Conservation (phyloP, 768 basidiomycete species). For the Leccinum uliginosum region DNA sequence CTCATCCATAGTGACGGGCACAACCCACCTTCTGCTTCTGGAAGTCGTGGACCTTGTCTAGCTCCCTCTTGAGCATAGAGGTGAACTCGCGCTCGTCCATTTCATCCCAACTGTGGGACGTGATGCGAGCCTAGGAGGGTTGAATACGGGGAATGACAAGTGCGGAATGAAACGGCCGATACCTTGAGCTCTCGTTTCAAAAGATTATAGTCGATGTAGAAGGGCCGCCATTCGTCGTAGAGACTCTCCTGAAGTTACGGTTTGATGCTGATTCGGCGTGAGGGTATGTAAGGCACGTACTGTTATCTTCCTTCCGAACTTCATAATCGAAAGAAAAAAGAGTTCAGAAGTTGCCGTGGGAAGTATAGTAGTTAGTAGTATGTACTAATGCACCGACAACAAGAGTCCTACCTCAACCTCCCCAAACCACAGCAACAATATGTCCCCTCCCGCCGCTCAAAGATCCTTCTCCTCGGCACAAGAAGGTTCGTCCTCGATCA, state of each 20-base stretch:
- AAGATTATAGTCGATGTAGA: slow-evolving; percentile 85
- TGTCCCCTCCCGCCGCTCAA: slow-evolving; percentile 41
- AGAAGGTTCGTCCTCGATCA: slow-evolving; percentile 43
- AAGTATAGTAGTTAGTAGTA: no score
- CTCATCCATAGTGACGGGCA: not conserved
- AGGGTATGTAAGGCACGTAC: slow-evolving; percentile 32
- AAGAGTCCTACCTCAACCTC: slow-evolving; percentile 12
- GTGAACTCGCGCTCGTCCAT: slow-evolving; percentile 83
- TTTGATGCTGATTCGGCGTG: not conserved
- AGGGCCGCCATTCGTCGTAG: slow-evolving; percentile 87
- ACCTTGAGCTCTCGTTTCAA: slow-evolving; percentile 92
- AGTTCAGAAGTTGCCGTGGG: no score
- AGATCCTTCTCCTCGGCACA: slow-evolving; percentile 69
- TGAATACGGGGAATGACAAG: not conserved
- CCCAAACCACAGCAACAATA: slow-evolving; percentile 10
- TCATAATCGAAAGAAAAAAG: slow-evolving; percentile 44
- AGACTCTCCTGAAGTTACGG: slow-evolving; percentile 56
- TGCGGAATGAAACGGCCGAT: not conserved
- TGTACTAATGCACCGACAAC: slow-evolving; percentile 7
- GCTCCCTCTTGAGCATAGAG: slow-evolving; percentile 70
- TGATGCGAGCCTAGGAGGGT: slow-evolving; percentile 43
- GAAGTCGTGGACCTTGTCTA: slow-evolving; percentile 93
- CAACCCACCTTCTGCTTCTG: slow-evolving; percentile 75
- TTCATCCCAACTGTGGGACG: slow-evolving; percentile 61
- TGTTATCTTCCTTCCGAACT: slow-evolving; percentile 77